Percentiles rank a stretch among this genome's conserved stretches.
Evolutionary conservation across 1,139 yeast species (phyloP).

Genomic region (Groenewaldozyma sp.): DNA sequence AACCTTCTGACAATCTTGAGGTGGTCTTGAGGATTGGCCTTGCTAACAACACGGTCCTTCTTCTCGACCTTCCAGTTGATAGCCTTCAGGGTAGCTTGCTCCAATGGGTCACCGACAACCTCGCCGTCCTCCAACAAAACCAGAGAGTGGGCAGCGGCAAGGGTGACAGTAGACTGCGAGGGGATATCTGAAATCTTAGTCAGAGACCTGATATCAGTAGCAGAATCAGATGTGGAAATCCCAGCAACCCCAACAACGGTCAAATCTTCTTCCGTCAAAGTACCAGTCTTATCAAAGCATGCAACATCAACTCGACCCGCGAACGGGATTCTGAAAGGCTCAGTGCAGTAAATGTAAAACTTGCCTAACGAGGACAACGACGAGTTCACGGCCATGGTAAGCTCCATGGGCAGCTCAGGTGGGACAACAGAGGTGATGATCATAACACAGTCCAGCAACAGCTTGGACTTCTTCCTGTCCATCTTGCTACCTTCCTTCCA

Average conservation of each 20-base stretch:
- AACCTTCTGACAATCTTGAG: conserved; percentile 81
- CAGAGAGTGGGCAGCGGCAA: conserved; percentile 95
- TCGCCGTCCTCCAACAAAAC: conserved; percentile 94
- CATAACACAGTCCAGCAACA: conserved; percentile 88
- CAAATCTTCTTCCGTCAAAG: conserved; percentile 93
- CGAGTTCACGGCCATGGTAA: conserved; percentile 94
- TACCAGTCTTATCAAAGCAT: conserved; percentile 98
- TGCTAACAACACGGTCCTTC: conserved; percentile 40
- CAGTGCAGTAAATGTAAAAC: conserved; percentile 89
- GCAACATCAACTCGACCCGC: conserved; percentile 98
- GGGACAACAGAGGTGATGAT: conserved; percentile 97
- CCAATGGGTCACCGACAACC: conserved; percentile 98
- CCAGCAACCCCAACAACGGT: conserved; percentile 98
- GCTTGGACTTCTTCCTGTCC: conserved; percentile 92
- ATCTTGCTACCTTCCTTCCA: conserved; percentile 96
- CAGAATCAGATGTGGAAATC: conserved; percentile 63
- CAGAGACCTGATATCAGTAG: conserved; percentile 45
- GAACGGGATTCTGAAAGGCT: conserved; percentile 94
- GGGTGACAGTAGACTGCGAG: conserved; percentile 55
- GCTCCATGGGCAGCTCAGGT: conserved; percentile 98
- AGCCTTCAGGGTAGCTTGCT: conserved; percentile 86
- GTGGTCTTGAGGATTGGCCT: conserved; percentile 29
- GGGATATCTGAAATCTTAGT: conserved; percentile 54
- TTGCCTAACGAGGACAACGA: conserved; percentile 83
- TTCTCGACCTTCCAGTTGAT: conserved; percentile 78